Evolutionary conservation across 352 stramenopile genomes (phyloP).

Genomic region (Phytopythium litorale): DNA sequence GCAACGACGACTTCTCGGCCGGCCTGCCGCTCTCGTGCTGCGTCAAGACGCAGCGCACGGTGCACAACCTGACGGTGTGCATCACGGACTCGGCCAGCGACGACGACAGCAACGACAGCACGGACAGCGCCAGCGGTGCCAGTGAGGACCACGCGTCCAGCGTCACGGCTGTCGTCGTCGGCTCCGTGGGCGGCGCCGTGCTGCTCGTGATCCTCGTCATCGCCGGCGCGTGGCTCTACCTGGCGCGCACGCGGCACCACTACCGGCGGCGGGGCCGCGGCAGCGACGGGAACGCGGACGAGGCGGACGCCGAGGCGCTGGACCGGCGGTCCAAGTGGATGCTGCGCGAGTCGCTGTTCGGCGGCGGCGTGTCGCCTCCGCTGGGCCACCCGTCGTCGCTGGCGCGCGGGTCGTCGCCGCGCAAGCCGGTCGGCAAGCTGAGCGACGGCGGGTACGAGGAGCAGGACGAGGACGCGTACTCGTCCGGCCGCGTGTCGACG

Average conservation of each 20-base stretch:
- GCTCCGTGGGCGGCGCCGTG: conserved; percentile 30
- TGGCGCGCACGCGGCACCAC: background rate
- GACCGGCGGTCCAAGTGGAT: background rate
- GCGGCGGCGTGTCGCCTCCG: conserved; percentile 25
- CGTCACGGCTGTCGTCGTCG: conserved; percentile 24
- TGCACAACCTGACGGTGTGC: conserved; percentile 26
- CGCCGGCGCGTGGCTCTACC: conserved; percentile 19
- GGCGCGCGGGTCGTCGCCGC: conserved; percentile 15
- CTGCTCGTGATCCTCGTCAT: conserved; percentile 23
- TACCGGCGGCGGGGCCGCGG: background rate
- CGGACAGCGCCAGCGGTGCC: conserved; percentile 7
- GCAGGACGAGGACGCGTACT: conserved; percentile 15
- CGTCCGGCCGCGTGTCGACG: conserved; percentile 23
- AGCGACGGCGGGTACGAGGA: conserved; percentile 17
- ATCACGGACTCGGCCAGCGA: conserved; percentile 17
- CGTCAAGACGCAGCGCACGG: conserved; percentile 12
- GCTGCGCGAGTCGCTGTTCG: conserved; percentile 29
- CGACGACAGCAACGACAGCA: conserved; percentile 9
- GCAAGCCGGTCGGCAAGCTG: conserved; percentile 18
- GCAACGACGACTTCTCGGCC: conserved; percentile 29
- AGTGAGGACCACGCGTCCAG: background rate
- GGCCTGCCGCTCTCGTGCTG: conserved; percentile 16
- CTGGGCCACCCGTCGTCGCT: conserved; percentile 13
- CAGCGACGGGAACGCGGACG: background rate
- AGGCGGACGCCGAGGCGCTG: conserved; percentile 1